Evolutionary conservation across 805 yeast species (phyloP).

Genomic region (Metschnikowia bowlesiae): DNA sequence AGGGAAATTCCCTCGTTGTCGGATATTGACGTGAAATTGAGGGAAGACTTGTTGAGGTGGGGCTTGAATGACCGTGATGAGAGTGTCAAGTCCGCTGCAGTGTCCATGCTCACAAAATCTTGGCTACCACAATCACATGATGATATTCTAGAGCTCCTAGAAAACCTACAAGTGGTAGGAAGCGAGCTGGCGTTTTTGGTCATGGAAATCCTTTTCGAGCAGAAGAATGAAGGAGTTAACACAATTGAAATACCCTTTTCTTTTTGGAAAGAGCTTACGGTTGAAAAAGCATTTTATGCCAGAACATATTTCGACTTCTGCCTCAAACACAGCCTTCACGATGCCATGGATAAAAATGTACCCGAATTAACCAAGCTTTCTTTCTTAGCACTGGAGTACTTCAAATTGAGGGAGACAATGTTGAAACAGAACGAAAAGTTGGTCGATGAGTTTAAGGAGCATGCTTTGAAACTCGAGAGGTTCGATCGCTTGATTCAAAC

Average conservation of each 20-base stretch:
- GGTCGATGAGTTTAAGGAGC: constrained; percentile 12
- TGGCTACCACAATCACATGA: constrained; percentile 72
- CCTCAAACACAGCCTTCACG: constrained; percentile 45
- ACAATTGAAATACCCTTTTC: constrained; percentile 58
- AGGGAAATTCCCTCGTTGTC: constrained; percentile 60
- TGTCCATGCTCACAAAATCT: constrained; percentile 57
- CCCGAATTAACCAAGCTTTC: constrained; percentile 80
- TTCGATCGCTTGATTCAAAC: constrained; percentile 10
- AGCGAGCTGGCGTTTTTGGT: constrained; percentile 66
- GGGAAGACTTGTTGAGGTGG: constrained; percentile 72
- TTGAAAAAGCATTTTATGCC: constrained; percentile 70
- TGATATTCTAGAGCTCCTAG: constrained; percentile 68
- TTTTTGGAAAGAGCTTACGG: constrained; percentile 65
- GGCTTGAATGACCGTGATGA: constrained; percentile 86
- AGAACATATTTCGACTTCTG: constrained; percentile 67
- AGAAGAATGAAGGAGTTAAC: constrained; percentile 58
- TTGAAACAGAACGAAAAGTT: constrained; percentile 21
- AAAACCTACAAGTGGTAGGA: constrained; percentile 63
- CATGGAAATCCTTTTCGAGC: constrained; percentile 56
- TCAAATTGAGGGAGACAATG: constrained; percentile 41
- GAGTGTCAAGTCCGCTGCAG: constrained; percentile 66
- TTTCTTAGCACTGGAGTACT: constrained; percentile 49
- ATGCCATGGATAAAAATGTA: constrained; percentile 59
- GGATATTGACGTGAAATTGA: constrained; percentile 40
- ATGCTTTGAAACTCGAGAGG: constrained; percentile 6